A percentile compares a stretch with the other conserved stretches of the same genome.
Conservation (phyloP, 2,329 filamentous ascomycete genomes). For the Beauveria pseudobassiana region DNA sequence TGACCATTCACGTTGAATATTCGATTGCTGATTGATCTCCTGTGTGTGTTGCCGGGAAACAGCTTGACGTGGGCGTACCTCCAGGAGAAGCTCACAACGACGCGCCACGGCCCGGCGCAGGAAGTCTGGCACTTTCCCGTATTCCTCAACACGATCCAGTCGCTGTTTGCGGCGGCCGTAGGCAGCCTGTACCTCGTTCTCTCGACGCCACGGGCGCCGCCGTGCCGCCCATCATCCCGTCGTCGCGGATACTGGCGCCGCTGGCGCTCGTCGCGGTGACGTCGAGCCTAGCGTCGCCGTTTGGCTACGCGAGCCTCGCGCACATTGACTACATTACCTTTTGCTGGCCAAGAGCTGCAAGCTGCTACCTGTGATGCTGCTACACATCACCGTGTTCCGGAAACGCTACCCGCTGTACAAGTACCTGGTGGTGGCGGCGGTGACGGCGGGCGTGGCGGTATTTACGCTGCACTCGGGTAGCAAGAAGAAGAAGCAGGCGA, state of each 20-base stretch:
- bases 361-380: constrained; percentile 94
- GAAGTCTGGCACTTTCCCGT: constrained; percentile 90
- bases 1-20: not conserved
- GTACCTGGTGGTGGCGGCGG: constrained; percentile 84
- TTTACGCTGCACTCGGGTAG: constrained; percentile 81
- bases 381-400: constrained; percentile 88
- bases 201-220: constrained; percentile 43
- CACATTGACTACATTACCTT: constrained; percentile 99
- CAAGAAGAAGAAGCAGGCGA: constrained; percentile 34
- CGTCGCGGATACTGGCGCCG: constrained; percentile 63
- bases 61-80: constrained; percentile 94
- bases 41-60: not conserved
- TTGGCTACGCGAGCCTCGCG: constrained; percentile 84
- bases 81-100: constrained; percentile 96
- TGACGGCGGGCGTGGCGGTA: constrained; percentile 86
- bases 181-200: constrained; percentile 73
- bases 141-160: constrained; percentile 94
- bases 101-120: constrained; percentile 63
- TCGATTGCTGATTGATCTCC: not conserved
- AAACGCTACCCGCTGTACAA: constrained; percentile 91
- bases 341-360: constrained; percentile 98
- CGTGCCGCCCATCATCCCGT: constrained; percentile 67
- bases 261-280: constrained; percentile 81
- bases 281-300: constrained; percentile 83
- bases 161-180: constrained; percentile 73